These are phyloP conservation scores for Talaromyces amestolkiae DNA, from an alignment of 2,329 filamentous ascomycete species.

Conservation along the genomic window DNA sequence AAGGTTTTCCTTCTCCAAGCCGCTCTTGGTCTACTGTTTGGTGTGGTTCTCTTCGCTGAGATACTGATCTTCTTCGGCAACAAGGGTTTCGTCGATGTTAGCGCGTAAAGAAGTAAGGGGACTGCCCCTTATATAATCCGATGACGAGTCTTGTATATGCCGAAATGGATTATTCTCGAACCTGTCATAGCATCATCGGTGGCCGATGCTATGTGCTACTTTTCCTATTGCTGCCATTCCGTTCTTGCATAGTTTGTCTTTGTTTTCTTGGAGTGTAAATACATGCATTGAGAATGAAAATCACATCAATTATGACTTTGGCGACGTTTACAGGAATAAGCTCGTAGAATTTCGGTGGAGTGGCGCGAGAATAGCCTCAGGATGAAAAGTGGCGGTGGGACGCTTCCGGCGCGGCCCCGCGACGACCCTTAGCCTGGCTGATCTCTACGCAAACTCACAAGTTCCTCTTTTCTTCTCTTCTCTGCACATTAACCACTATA, in stretches of 20 bases:
- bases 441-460: not conserved
- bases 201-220: not conserved
- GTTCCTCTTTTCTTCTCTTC: not conserved
- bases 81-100: slow-evolving; percentile 15
- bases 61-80: slow-evolving; percentile 48
- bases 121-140: not conserved
- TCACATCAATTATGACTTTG: not conserved
- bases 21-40: slow-evolving; percentile 49
- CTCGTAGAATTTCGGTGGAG: not conserved
- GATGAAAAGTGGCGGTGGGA: slow-evolving; percentile 17
- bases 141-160: not conserved
- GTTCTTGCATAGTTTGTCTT: not conserved
- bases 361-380: slow-evolving; percentile 18
- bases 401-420: slow-evolving; percentile 16
- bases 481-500: not conserved
- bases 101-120: slow-evolving; percentile 5
- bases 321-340: not conserved
- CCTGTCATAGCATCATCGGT: not conserved
- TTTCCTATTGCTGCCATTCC: not conserved
- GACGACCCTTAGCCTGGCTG: not conserved
- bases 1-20: slow-evolving; percentile 65
- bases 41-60: slow-evolving; percentile 53
- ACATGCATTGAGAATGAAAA: slow-evolving; percentile 6
- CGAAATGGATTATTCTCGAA: not conserved
- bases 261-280: not conserved